These are phyloP conservation scores for Pythium phragmiticola DNA, from an alignment of 352 stramenopile genomes.

Conservation along the genomic window DNA sequence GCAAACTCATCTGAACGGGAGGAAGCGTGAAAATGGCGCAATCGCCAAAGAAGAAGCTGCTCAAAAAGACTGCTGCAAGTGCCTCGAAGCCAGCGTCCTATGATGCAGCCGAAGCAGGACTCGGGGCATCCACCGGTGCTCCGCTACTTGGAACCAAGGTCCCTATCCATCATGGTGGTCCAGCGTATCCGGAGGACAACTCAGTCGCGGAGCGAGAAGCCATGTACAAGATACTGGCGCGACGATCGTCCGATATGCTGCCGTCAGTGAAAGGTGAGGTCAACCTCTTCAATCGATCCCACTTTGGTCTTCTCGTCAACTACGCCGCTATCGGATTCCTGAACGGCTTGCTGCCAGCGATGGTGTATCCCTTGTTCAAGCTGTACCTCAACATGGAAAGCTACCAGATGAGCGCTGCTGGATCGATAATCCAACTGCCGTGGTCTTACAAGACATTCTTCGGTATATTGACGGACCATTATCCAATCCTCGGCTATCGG, in stretches of 20 bases:
- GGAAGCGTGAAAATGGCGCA: constrained; percentile 10
- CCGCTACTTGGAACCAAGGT: background rate
- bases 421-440: constrained; percentile 55
- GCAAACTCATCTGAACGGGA: background rate
- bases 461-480: constrained; percentile 62
- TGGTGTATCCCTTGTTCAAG: constrained; percentile 80
- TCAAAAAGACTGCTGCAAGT: constrained; percentile 11
- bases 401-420: constrained; percentile 56
- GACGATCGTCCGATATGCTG: constrained; percentile 40
- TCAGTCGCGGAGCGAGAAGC: constrained; percentile 25
- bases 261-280: constrained; percentile 41
- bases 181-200: background rate
- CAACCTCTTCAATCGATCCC: constrained; percentile 38
- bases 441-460: constrained; percentile 85
- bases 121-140: background rate
- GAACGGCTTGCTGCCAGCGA: constrained; percentile 56
- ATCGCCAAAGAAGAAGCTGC: constrained; percentile 12
- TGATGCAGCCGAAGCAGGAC: background rate
- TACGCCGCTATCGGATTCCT: constrained; percentile 75
- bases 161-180: constrained; percentile 8
- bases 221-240: constrained; percentile 38
- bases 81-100: constrained; percentile 6
- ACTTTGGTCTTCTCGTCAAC: constrained; percentile 62
- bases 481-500: constrained; percentile 60
- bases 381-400: constrained; percentile 77